Percentiles rank a stretch among this genome's conserved stretches.
Evolutionary conservation across 73 alveolate genomes (phyloP).

Genomic region (Paramecium pentaurelia): DNA sequence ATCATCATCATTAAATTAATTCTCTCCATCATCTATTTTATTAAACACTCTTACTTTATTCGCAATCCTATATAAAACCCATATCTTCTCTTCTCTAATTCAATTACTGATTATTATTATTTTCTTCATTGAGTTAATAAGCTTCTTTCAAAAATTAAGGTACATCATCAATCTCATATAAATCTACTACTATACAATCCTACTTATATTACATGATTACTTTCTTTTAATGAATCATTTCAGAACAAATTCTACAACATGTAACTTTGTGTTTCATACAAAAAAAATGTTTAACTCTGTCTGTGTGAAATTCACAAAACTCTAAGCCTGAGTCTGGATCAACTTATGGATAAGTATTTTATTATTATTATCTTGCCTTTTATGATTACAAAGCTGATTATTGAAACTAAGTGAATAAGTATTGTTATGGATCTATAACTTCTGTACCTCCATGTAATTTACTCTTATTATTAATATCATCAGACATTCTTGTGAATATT

Average conservation of each 20-base stretch:
- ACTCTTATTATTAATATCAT: conserved; percentile 38
- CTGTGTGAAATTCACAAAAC: conserved; percentile 86
- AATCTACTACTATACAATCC: conserved; percentile 33
- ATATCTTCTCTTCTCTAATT: background rate
- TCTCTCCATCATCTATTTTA: background rate
- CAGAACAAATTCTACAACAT: conserved; percentile 92
- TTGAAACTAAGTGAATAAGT: conserved; percentile 2
- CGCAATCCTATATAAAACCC: background rate
- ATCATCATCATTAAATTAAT: background rate
- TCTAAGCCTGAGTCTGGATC: conserved; percentile 60
- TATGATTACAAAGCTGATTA: conserved; percentile 10
- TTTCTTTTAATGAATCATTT: conserved; percentile 82
- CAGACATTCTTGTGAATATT: conserved; percentile 59
- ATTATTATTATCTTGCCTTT: background rate
- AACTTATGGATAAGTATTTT: conserved; percentile 8
- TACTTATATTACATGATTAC: conserved; percentile 8
- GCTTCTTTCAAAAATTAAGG: conserved; percentile 18
- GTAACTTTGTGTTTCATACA: conserved; percentile 90
- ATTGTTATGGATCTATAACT: background rate
- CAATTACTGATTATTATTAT: background rate
- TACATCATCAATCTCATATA: conserved; percentile 20
- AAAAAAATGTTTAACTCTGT: conserved; percentile 90
- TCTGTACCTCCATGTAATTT: conserved; percentile 35
- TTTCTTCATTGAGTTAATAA: background rate
- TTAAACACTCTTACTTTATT: background rate